These are phyloP conservation scores for Agaricales sp. DNA, from an alignment of 1,284 basidiomycete genomes.

Conservation along the genomic window DNA sequence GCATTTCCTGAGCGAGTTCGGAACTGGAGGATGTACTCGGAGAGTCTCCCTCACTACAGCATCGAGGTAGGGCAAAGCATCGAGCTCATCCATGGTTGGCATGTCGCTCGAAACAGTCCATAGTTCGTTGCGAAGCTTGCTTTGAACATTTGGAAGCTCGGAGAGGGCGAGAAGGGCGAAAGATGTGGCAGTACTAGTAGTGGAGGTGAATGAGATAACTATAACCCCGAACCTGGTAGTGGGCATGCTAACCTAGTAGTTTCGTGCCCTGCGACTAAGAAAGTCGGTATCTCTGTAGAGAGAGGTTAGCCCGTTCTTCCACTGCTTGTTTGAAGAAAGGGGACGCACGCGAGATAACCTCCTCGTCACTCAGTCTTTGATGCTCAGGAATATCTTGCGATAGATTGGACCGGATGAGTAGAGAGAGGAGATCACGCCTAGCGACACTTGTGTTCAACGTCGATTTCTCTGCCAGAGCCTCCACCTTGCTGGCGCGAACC, in stretches of 20 bases:
- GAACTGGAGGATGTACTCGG: conserved; percentile 36
- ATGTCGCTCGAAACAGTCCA: conserved; percentile 8
- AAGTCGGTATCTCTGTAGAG: background rate
- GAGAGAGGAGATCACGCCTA: background rate
- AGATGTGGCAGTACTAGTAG: background rate
- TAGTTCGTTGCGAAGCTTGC: background rate
- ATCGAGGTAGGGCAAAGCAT: conserved; percentile 36
- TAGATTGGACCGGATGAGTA: background rate
- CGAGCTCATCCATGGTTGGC: conserved; percentile 21
- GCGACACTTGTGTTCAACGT: background rate
- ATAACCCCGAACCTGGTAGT: background rate
- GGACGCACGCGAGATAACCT: background rate
- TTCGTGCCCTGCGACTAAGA: background rate
- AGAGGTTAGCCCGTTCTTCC: too few relatives aligned
- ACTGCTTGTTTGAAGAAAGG: too few relatives aligned
- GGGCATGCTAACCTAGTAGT: background rate
- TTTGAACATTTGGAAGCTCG: background rate
- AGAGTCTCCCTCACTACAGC: conserved; percentile 39
- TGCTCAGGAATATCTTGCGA: background rate
- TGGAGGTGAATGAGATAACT: too few relatives aligned
- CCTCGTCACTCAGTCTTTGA: background rate
- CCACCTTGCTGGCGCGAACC: background rate
- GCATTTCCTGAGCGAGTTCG: conserved; percentile 34
- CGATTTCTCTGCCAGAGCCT: background rate
- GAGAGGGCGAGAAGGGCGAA: background rate